Base-by-base conservation (phyloP, 2,329 filamentous ascomycete species). In the Xylaria sp. region DNA sequence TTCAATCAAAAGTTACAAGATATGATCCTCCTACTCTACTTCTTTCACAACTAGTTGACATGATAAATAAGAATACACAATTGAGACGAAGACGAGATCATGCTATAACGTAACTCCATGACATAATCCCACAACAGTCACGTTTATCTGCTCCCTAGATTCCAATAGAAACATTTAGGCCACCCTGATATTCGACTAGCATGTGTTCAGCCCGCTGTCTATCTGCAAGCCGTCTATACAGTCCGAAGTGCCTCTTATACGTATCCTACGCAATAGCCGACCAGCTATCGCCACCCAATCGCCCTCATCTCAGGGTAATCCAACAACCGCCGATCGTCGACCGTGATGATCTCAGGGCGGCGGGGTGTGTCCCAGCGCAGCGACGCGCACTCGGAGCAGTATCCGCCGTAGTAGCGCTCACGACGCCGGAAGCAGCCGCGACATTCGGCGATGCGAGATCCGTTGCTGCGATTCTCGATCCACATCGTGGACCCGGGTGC, bases 401-500 rank as follows among this genome's bases (percentile, higher is more conserved):
- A 74, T 9, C 61, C 68, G 22, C 55, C 61, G n/a, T 56, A 69
- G 59, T 61, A 70, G 7, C 64, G 51, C 2, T 66, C 59, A 9
- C 66, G 64, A 2, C 56, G 60, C 29, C 63, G 38, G 55, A 20
- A 66, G 53, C 73, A 74, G 31, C 69, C 66, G 17, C 67, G 73
- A 5, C 63, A 69, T 15, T 47, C 59, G 2, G 20, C 20, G 22
- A 22, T 33, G 29, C 49, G 36, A 22, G 33, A 39, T 44, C 42
- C 50, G 31, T 31, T 31, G 13, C 38, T 31, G 13, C 27, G 58
- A 5, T n/a, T 33, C 42, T 69, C 45, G 33, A 62, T 55, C 38
- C 70, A 69, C 62, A 77, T 67, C 1, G 63, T 70, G 17, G 75
- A 72, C 0, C 70, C 71, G 0, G 69, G 71, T 0, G 72, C 56